Conservation (phyloP, 2,329 filamentous ascomycete genomes). For the Fusarium vanettenii region DNA sequence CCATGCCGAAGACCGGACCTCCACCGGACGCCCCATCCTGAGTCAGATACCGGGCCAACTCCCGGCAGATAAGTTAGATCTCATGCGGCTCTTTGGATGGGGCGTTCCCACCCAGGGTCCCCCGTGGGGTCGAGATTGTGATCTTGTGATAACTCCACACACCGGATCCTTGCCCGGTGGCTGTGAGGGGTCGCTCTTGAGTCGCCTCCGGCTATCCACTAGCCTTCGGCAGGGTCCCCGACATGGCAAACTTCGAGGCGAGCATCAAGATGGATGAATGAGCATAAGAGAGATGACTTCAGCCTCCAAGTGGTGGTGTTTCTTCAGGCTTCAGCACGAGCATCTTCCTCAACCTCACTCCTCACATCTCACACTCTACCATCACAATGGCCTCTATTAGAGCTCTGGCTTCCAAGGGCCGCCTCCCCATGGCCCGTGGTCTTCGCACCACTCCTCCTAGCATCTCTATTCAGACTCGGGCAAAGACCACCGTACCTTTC, state of each 20-base stretch:
- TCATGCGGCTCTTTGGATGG: slow-evolving; percentile 7
- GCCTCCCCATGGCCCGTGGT: slow-evolving; percentile 24
- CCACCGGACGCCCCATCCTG: background rate
- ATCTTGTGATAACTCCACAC: slow-evolving; percentile 18
- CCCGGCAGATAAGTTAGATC: slow-evolving; percentile 14
- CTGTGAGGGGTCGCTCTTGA: slow-evolving; percentile 20
- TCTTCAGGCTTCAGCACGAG: slow-evolving; percentile 9
- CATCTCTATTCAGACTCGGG: slow-evolving; percentile 36
- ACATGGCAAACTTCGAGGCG: slow-evolving; percentile 3
- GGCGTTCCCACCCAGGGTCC: background rate
- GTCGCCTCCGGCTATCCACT: slow-evolving; percentile 20
- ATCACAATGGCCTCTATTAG: slow-evolving; percentile 35
- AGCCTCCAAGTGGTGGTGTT: slow-evolving; percentile 7
- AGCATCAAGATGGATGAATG: slow-evolving; percentile 1
- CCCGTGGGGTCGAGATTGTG: slow-evolving; percentile 14
- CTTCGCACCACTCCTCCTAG: slow-evolving; percentile 19
- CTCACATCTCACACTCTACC: background rate
- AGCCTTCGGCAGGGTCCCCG: slow-evolving; percentile 17
- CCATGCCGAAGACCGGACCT: background rate
- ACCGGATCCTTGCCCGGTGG: slow-evolving; percentile 20
- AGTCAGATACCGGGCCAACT: slow-evolving; percentile 23
- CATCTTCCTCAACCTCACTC: background rate
- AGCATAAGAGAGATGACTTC: slow-evolving; percentile 34
- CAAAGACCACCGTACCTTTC: slow-evolving; percentile 46
- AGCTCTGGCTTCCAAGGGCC: slow-evolving; percentile 34